Evolutionary conservation across 2,329 filamentous ascomycete species (phyloP), one percentile per base, ranked within the genome.

Genomic region (Arthrobotrys conoides): DNA sequence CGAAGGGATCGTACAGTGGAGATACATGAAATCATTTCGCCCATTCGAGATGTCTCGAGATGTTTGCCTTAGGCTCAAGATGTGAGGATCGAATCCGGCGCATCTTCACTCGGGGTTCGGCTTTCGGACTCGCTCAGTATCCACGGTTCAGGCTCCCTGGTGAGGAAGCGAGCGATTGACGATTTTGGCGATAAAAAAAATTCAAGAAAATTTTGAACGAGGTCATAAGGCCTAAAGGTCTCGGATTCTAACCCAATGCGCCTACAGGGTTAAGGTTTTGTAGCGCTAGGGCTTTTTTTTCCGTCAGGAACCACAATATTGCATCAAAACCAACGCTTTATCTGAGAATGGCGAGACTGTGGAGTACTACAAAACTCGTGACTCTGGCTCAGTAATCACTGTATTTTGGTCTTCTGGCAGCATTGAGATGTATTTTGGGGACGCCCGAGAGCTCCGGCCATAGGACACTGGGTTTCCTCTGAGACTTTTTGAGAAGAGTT

Each of bases 191-290:
- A 69, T 61, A 59, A 44, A 61, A 46, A 46, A 46, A 38, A 30
- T 68, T 33, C 3, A 41, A 38, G 20, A 49, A 63, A 71, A 51
- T 38, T 63, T 71, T 38, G 24, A 12, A 27, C 18, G 46, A 64
- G 57, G 68, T 71, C 68, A 71, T 71, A 63, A 22, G 68, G 57
- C 63, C 68, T 64, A n/a, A 36, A 16, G 30, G 66, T 70, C 51
- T 70, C 24, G 57, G 38, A 27, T 61, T 61, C 20, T 61, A 48
- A 24, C 65, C 65, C 22, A 48, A 68, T 68, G 18, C 33, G 57
- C 61, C 20, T 49, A 24, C 36, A 51, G 24, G 30, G 27, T 64
- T 49, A 65, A 38, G 61, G 48, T 65, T 65, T 61, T 20, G 20
- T 44, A 44, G 57, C 36, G 57, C 57, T 65, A 48, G 61, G 49